Percentiles rank a stretch among this genome's conserved stretches.
phyloP scores from a whole-genome alignment of 345 rosid genomes.

The Alliaria petiolata region DNA sequence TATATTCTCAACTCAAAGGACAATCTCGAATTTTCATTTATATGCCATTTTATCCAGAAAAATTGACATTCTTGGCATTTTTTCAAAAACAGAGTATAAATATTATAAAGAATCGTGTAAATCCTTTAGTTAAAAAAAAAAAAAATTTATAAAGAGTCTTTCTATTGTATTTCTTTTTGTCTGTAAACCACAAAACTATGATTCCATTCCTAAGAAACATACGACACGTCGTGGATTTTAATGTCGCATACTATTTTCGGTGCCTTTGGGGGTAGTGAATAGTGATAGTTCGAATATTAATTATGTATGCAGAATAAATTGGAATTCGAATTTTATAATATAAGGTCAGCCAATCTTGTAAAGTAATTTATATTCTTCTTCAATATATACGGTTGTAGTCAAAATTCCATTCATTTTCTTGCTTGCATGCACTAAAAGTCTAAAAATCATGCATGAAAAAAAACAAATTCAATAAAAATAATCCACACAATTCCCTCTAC shows the following conservation, averaged over 20 bases:
- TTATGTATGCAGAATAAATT: slow-evolving; percentile 11
- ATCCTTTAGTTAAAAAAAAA: too few species aligned
- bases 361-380: slow-evolving; percentile 3
- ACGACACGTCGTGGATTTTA: slow-evolving; percentile 20
- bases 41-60: slow-evolving; percentile 6
- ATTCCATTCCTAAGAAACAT: slow-evolving; percentile 15
- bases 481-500: neutral
- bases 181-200: slow-evolving; percentile 19
- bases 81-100: neutral
- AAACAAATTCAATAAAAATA: neutral
- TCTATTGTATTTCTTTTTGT: neutral
- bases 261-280: slow-evolving; percentile 12
- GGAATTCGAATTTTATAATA: slow-evolving; percentile 15
- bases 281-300: slow-evolving; percentile 17
- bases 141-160: neutral
- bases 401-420: slow-evolving; percentile 3
- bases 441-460: slow-evolving; percentile 8
- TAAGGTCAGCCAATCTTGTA: slow-evolving; percentile 16
- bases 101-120: neutral
- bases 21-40: neutral
- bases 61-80: neutral
- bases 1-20: slow-evolving; percentile 11
- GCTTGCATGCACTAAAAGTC: slow-evolving; percentile 16
- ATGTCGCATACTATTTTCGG: neutral
- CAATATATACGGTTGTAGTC: slow-evolving; percentile 20